Conservation (phyloP, 2,329 filamentous ascomycete genomes). For the Aspergillus tamarii region DNA sequence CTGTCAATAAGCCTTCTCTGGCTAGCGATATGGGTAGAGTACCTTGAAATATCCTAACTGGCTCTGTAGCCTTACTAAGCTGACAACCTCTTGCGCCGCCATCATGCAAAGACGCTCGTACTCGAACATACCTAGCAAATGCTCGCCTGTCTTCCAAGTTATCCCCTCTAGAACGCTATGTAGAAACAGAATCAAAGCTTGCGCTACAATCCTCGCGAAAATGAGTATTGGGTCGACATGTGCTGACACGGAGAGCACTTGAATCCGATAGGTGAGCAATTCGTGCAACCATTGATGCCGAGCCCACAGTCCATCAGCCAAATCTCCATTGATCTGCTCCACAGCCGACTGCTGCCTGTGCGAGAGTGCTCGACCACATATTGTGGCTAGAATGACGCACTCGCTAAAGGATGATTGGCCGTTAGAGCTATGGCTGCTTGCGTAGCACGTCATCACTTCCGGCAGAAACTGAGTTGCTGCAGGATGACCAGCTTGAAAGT, state of each 20-base stretch:
- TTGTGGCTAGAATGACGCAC: conserved; percentile 37
- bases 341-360: conserved; percentile 21
- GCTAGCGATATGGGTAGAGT: not conserved
- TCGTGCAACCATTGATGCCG: conserved; percentile 24
- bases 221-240: conserved; percentile 24
- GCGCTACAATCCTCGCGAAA: conserved; percentile 22
- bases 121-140: conserved; percentile 22
- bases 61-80: conserved; percentile 21
- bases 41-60: conserved; percentile 27
- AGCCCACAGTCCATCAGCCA: conserved; percentile 20
- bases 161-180: conserved; percentile 24
- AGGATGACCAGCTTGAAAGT: conserved; percentile 40
- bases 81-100: conserved; percentile 24
- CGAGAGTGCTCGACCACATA: conserved; percentile 22
- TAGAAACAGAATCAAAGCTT: conserved; percentile 23
- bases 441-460: conserved; percentile 30
- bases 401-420: conserved; percentile 35
- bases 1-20: not conserved
- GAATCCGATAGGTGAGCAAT: conserved; percentile 21
- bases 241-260: conserved; percentile 12
- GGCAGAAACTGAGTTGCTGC: conserved; percentile 32
- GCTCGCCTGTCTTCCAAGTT: conserved; percentile 25
- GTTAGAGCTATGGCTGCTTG: conserved; percentile 7
- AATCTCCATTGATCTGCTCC: conserved; percentile 17
- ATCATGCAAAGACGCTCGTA: conserved; percentile 23